These are phyloP conservation scores for Ustilago cynodontis DNA, from an alignment of 1,284 basidiomycete genomes.

Conservation along the genomic window DNA sequence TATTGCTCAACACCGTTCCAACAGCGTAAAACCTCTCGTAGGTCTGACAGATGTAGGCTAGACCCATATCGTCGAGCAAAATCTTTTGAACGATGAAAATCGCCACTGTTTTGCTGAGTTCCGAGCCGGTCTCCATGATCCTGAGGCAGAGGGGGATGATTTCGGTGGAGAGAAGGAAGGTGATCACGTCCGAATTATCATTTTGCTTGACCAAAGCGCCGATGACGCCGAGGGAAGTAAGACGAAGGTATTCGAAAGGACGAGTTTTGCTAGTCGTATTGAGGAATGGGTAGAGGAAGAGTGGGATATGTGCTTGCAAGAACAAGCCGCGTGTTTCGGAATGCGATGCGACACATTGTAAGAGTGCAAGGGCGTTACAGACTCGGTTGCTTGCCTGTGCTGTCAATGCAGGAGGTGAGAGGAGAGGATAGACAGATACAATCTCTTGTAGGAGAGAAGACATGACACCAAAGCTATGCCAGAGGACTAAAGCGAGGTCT, in stretches of 20 bases:
- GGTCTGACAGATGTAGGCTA: slow-evolving; percentile 99
- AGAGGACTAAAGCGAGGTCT: slow-evolving; percentile 94
- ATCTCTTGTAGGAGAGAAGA: slow-evolving; percentile 98
- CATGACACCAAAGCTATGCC: slow-evolving; percentile 99
- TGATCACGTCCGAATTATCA: slow-evolving; percentile 98
- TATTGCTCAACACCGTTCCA: slow-evolving; percentile 96
- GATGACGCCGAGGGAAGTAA: slow-evolving; percentile 97
- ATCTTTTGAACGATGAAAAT: slow-evolving; percentile 99
- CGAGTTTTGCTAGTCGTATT: slow-evolving; percentile 99
- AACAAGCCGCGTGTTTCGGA: slow-evolving; percentile 67
- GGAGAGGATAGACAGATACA: slow-evolving; percentile 95
- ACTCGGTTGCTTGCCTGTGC: slow-evolving; percentile 99
- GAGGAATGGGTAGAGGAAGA: slow-evolving; percentile 98
- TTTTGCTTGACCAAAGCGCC: slow-evolving; percentile 96
- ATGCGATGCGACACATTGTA: slow-evolving; percentile 86
- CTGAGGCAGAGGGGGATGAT: slow-evolving; percentile 98
- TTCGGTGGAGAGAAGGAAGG: slow-evolving; percentile 98
- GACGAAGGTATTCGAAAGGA: slow-evolving; percentile 97
- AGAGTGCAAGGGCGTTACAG: slow-evolving; percentile 95
- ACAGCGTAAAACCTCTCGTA: slow-evolving; percentile 99
- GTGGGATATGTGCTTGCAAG: slow-evolving; percentile 86
- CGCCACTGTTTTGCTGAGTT: slow-evolving; percentile 98
- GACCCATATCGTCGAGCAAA: slow-evolving; percentile 93
- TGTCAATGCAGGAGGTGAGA: slow-evolving; percentile 94
- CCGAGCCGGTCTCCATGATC: slow-evolving; percentile 99